Percentiles rank a stretch among this genome's conserved stretches.
Conservation (phyloP, 805 yeast species). For the Maudiozyma serrabonitensis region DNA sequence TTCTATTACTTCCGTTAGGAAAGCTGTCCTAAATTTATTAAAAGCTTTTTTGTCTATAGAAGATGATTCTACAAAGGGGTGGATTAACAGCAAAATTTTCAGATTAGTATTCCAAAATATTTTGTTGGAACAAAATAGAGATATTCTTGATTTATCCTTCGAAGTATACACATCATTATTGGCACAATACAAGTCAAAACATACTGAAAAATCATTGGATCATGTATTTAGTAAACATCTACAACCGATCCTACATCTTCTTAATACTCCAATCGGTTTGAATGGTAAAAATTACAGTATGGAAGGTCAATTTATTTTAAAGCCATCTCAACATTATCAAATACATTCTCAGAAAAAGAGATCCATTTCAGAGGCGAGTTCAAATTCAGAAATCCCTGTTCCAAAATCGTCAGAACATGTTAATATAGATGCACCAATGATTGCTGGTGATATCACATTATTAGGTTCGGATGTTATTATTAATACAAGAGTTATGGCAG, state of each 20-base stretch:
- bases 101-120: slow-evolving; percentile 80
- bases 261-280: slow-evolving; percentile 92
- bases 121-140: slow-evolving; percentile 77
- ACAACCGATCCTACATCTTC: slow-evolving; percentile 49
- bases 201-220: slow-evolving; percentile 37
- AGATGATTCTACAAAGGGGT: slow-evolving; percentile 44
- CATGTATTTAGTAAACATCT: slow-evolving; percentile 46
- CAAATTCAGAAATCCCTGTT: slow-evolving; percentile 35
- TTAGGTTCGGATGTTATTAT: slow-evolving; percentile 69
- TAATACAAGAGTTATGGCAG: slow-evolving; percentile 65
- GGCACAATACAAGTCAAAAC: slow-evolving; percentile 32
- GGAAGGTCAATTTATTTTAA: slow-evolving; percentile 63
- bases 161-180: slow-evolving; percentile 52
- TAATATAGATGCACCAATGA: slow-evolving; percentile 88
- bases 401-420: slow-evolving; percentile 49
- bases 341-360: slow-evolving; percentile 27
- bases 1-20: slow-evolving; percentile 83
- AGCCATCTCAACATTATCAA: slow-evolving; percentile 49
- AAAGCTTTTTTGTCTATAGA: slow-evolving; percentile 59
- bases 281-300: slow-evolving; percentile 80
- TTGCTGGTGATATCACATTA: slow-evolving; percentile 81
- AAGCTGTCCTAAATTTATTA: slow-evolving; percentile 74
- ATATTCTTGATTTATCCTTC: slow-evolving; percentile 54
- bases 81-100: slow-evolving; percentile 70
- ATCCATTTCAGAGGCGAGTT: slow-evolving; percentile 19